Evolutionary conservation across 164 flowering plant genomes (phyloP).

Genomic region (Liriodendron chinense): DNA sequence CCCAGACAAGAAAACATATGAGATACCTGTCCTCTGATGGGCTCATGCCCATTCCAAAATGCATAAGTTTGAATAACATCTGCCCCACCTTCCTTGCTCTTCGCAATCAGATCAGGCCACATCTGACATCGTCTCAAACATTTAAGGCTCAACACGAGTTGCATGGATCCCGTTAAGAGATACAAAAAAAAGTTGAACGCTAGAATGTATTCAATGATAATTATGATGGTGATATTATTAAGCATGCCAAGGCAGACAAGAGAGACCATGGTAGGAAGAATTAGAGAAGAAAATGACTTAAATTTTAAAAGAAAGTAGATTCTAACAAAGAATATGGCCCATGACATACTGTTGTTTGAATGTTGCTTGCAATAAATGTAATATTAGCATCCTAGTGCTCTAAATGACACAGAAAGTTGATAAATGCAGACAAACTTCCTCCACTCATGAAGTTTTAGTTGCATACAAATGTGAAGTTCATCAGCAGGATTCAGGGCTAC

Average conservation of each 20-base stretch:
- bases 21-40: slow-evolving; percentile 79
- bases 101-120: slow-evolving; percentile 93
- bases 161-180: neutral
- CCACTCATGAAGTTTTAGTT: too few relatives aligned
- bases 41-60: slow-evolving; percentile 94
- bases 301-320: neutral
- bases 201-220: neutral
- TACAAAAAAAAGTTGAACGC: neutral
- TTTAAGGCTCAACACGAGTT: neutral
- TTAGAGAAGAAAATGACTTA: neutral
- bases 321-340: too few relatives aligned
- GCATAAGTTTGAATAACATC: slow-evolving; percentile 83
- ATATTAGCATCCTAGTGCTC: too few relatives aligned
- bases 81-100: slow-evolving; percentile 90
- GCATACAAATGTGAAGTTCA: too few relatives aligned
- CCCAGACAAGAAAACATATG: neutral
- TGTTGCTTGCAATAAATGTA: too few relatives aligned
- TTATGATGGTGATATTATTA: neutral
- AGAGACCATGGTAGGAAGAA: neutral
- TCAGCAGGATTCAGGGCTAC: too few relatives aligned
- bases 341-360: too few relatives aligned
- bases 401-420: too few relatives aligned
- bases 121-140: slow-evolving; percentile 46
- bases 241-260: neutral
- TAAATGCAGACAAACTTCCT: too few relatives aligned